Percentiles rank a stretch among this genome's conserved stretches.
Evolutionary conservation across 495 filamentous ascomycete genomes (phyloP).

Genomic region (Penicillium odoratum): DNA sequence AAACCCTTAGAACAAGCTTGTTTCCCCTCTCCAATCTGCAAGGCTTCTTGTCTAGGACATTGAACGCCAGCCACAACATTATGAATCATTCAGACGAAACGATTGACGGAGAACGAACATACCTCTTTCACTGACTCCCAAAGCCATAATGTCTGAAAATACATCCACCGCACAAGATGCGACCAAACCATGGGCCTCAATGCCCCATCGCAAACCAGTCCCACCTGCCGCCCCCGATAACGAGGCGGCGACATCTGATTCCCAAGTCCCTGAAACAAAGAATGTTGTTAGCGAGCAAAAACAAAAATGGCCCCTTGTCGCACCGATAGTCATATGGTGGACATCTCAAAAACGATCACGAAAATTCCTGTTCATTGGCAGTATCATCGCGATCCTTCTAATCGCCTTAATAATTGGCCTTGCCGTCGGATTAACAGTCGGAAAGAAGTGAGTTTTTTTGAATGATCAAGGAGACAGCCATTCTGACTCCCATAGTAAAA

Average conservation of each 20-base stretch:
- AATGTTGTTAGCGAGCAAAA: not conserved
- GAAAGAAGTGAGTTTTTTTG: conserved; percentile 16
- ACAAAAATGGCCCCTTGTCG: conserved; percentile 1
- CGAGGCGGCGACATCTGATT: not conserved
- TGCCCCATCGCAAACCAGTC: conserved; percentile 30
- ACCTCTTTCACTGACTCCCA: not conserved
- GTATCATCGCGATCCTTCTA: conserved; percentile 33
- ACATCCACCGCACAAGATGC: conserved; percentile 2
- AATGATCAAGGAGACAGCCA: not conserved
- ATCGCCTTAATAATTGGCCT: conserved; percentile 57
- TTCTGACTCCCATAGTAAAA: conserved; percentile 10
- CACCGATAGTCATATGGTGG: not conserved
- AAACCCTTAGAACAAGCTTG: not conserved
- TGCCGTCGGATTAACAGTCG: conserved; percentile 49
- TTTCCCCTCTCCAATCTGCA: not conserved
- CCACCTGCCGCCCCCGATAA: conserved; percentile 1
- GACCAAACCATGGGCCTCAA: conserved; percentile 5
- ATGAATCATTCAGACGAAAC: conserved; percentile 1
- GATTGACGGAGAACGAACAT: not conserved
- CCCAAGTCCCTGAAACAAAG: not conserved
- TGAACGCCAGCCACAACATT: not conserved
- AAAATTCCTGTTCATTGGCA: conserved; percentile 28
- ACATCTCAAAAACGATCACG: conserved; percentile 18
- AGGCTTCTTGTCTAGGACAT: not conserved
- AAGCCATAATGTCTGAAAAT: not conserved